phyloP scores from a whole-genome alignment of 208 protist genomes.

The Acanthamoeba castellanii region DNA sequence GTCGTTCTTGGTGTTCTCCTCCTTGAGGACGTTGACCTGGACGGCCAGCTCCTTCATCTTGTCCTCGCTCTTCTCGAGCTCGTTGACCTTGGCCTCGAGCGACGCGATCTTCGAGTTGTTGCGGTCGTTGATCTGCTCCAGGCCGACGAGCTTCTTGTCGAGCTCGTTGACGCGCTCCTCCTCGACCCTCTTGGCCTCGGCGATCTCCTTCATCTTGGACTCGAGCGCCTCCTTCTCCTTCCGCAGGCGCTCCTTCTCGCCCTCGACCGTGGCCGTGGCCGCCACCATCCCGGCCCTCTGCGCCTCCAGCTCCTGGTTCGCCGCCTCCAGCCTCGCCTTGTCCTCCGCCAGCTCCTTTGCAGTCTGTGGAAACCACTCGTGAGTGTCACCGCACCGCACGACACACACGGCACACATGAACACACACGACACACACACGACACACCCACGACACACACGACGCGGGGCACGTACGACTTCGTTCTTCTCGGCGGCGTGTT shows the following conservation, averaged over 20 bases:
- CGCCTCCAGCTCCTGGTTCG: slow-evolving; percentile 47
- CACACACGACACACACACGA: background rate
- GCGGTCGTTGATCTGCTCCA: background rate
- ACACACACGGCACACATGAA: background rate
- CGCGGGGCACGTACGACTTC: background rate
- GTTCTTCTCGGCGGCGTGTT: background rate
- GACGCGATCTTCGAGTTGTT: background rate
- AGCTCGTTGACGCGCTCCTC: slow-evolving; percentile 65
- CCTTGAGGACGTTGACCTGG: slow-evolving; percentile 15
- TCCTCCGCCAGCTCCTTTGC: slow-evolving; percentile 30
- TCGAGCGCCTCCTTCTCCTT: slow-evolving; percentile 60
- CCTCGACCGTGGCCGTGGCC: background rate
- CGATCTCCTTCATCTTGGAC: slow-evolving; percentile 30
- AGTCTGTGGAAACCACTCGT: background rate
- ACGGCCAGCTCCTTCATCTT: slow-evolving; percentile 26
- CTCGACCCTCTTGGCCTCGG: slow-evolving; percentile 32
- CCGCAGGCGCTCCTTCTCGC: slow-evolving; percentile 62
- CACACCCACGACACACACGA: background rate
- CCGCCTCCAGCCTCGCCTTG: slow-evolving; percentile 40
- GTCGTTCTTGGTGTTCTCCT: slow-evolving; percentile 48
- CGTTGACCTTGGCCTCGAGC: slow-evolving; percentile 12
- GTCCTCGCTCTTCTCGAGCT: slow-evolving; percentile 50
- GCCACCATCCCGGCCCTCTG: background rate
- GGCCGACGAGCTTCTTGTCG: slow-evolving; percentile 31
- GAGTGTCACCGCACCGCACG: too few relatives aligned